Conservation (phyloP, 176 grass and related monocot species). For the Avena atlantica region DNA sequence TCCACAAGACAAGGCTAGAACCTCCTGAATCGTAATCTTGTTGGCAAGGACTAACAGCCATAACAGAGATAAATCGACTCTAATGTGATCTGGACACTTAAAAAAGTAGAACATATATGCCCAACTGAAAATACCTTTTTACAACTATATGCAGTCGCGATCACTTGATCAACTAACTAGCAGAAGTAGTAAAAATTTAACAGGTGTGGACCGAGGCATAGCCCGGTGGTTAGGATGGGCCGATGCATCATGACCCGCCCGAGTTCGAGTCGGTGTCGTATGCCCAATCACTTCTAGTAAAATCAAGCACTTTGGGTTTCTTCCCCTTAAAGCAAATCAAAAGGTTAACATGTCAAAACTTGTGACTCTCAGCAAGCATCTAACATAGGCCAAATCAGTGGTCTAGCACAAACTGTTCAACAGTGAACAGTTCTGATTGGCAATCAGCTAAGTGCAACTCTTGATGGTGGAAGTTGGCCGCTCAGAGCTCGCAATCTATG, state of each 20-base stretch:
- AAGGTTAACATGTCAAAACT: constrained; percentile 31
- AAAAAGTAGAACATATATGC: constrained; percentile 13
- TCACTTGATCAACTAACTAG: no score
- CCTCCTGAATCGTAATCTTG: neutral
- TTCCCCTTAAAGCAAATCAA: no score
- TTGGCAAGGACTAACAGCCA: constrained; percentile 14
- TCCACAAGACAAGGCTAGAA: constrained; percentile 21
- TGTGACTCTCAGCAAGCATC: constrained; percentile 21
- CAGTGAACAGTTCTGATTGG: neutral
- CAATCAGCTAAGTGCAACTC: constrained; percentile 2
- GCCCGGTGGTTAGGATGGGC: no score
- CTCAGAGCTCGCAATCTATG: neutral
- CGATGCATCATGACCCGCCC: no score
- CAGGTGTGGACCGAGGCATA: no score
- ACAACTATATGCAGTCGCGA: constrained; percentile 16
- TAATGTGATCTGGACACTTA: constrained; percentile 13
- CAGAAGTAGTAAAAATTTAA: no score
- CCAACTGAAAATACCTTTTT: constrained; percentile 8
- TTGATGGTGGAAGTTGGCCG: neutral
- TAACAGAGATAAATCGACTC: constrained; percentile 19
- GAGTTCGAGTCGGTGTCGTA: no score
- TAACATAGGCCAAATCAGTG: constrained; percentile 29
- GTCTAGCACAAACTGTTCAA: constrained; percentile 8
- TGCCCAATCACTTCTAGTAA: no score
- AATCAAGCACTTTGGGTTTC: no score